Evolutionary conservation across 2,329 filamentous ascomycete genomes (phyloP).

Genomic region (Apiospora aurea): DNA sequence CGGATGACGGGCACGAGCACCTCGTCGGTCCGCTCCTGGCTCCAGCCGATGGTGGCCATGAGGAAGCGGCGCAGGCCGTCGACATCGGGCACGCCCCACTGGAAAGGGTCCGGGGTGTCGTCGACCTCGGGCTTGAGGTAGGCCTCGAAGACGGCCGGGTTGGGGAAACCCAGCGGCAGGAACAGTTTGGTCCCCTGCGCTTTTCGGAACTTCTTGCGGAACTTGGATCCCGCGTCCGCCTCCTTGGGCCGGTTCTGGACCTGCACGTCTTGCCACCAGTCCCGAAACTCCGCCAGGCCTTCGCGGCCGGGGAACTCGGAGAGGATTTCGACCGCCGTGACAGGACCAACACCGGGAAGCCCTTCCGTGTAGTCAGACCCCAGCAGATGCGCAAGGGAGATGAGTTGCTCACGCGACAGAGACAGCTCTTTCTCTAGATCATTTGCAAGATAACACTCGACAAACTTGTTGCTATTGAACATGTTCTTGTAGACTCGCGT

Average conservation of each 20-base stretch:
- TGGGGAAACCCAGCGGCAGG: conserved; percentile 81
- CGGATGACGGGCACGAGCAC: conserved; percentile 93
- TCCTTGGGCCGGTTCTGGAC: conserved; percentile 67
- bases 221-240: conserved; percentile 65
- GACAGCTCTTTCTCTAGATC: conserved; percentile 92
- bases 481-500: conserved; percentile 99
- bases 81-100: conserved; percentile 95
- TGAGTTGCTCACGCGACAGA: conserved; percentile 84
- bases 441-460: conserved; percentile 87
- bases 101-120: conserved; percentile 76
- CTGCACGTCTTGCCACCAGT: conserved; percentile 89
- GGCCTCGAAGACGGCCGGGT: conserved; percentile 77
- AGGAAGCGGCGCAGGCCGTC: conserved; percentile 84
- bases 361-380: conserved; percentile 97
- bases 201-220: conserved; percentile 87
- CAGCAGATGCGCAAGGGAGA: conserved; percentile 87
- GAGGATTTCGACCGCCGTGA: conserved; percentile 92
- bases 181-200: conserved; percentile 85
- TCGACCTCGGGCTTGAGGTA: conserved; percentile 91
- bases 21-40: conserved; percentile 89
- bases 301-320: conserved; percentile 78
- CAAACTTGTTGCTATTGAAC: conserved; percentile 98
- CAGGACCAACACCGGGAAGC: conserved; percentile 87
- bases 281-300: conserved; percentile 76
- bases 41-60: conserved; percentile 94